Percentiles rank a stretch among this genome's conserved stretches.
phyloP scores from a whole-genome alignment of 345 rosid species.

The Luvunga scandens region DNA sequence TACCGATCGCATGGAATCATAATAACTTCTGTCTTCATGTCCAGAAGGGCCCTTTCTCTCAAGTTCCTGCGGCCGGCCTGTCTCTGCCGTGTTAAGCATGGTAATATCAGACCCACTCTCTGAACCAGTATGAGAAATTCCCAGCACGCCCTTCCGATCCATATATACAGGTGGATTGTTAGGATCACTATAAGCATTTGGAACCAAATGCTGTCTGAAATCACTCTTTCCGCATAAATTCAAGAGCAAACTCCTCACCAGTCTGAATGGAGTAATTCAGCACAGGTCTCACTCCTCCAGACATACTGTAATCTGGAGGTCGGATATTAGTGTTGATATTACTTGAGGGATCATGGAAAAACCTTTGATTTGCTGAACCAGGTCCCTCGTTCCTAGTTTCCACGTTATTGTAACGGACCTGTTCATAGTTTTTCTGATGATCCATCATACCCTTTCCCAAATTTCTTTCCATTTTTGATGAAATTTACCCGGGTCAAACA shows the following conservation, averaged over 20 bases:
- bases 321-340: slow-evolving; percentile 49
- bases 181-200: slow-evolving; percentile 39
- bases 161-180: slow-evolving; percentile 36
- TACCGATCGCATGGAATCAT: slow-evolving; percentile 41
- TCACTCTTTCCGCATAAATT: slow-evolving; percentile 71
- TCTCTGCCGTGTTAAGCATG: slow-evolving; percentile 36
- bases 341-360: slow-evolving; percentile 46
- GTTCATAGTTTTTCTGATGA: slow-evolving; percentile 40
- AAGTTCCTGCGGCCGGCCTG: slow-evolving; percentile 35
- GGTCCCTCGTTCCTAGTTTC: slow-evolving; percentile 48
- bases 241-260: slow-evolving; percentile 78
- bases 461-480: slow-evolving; percentile 48
- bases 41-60: slow-evolving; percentile 35
- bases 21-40: slow-evolving; percentile 32
- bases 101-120: slow-evolving; percentile 50
- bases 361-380: slow-evolving; percentile 45
- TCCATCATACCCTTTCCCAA: slow-evolving; percentile 37
- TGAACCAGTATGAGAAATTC: slow-evolving; percentile 46
- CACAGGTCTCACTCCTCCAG: slow-evolving; percentile 53
- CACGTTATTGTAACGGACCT: slow-evolving; percentile 34
- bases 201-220: slow-evolving; percentile 44
- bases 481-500: slow-evolving; percentile 18
- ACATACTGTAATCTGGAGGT: slow-evolving; percentile 42
- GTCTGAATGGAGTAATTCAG: slow-evolving; percentile 69
- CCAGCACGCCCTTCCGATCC: slow-evolving; percentile 51